phyloP scores from a whole-genome alignment of 768 basidiomycete genomes.

The Coprinopsis cinerea region DNA sequence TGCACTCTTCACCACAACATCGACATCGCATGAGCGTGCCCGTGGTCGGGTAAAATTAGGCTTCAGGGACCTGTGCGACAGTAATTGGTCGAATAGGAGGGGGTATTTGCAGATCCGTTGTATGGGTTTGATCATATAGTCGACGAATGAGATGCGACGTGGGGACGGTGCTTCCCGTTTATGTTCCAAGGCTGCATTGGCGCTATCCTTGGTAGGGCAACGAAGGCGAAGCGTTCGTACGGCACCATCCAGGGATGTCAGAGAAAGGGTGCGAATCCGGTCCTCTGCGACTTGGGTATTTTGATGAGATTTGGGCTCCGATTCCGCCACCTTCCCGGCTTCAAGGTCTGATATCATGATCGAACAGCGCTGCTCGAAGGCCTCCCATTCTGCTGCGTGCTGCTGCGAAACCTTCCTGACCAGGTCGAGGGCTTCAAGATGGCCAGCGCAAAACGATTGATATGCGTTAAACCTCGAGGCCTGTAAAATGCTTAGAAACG shows the following conservation, averaged over 20 bases:
- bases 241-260: constrained; percentile 46
- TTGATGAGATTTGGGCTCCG: constrained; percentile 17
- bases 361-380: constrained; percentile 77
- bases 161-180: constrained; percentile 23
- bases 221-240: constrained; percentile 32
- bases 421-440: constrained; percentile 74
- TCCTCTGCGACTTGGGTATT: constrained; percentile 2
- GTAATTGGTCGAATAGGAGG: constrained; percentile 75
- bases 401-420: constrained; percentile 61
- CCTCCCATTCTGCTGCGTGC: constrained; percentile 70
- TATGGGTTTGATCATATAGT: constrained; percentile 96
- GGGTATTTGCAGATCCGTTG: constrained; percentile 96
- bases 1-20: constrained; percentile 45
- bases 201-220: constrained; percentile 28
- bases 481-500: constrained; percentile 31
- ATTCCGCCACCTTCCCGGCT: constrained; percentile 12
- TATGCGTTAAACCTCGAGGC: constrained; percentile 73
- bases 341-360: constrained; percentile 38
- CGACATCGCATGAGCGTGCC: constrained; percentile 26
- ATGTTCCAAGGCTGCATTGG: constrained; percentile 18
- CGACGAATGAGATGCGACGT: constrained; percentile 58
- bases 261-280: constrained; percentile 38
- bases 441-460: constrained; percentile 81
- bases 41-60: constrained; percentile 15
- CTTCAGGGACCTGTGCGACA: constrained; percentile 27